A percentile compares a stretch with the other conserved stretches of the same genome.
These are phyloP conservation scores for Stachybotrys elegans DNA, from an alignment of 2,329 filamentous ascomycete genomes.

Conservation along the genomic window DNA sequence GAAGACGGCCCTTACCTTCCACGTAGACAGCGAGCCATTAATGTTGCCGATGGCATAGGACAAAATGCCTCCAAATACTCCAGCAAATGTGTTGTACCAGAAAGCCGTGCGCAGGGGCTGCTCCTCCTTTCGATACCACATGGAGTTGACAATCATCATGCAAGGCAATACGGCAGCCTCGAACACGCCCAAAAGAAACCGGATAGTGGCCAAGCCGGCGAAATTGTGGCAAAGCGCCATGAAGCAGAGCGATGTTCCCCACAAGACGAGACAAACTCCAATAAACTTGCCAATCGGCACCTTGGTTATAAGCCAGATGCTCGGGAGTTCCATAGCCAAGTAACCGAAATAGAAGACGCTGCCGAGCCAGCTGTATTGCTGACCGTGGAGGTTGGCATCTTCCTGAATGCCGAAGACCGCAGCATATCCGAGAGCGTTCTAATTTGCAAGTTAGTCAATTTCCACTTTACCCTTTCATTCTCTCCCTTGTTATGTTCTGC, in stretches of 20 bases:
- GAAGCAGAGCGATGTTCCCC: slow-evolving; percentile 16
- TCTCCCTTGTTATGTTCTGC: too few relatives aligned
- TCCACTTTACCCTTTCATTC: not conserved
- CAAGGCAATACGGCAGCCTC: slow-evolving; percentile 21
- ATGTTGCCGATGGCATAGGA: slow-evolving; percentile 23
- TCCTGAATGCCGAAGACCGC: slow-evolving; percentile 16
- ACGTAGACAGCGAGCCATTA: slow-evolving; percentile 15
- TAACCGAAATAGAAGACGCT: slow-evolving; percentile 39
- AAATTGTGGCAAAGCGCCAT: slow-evolving; percentile 19
- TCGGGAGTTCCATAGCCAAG: slow-evolving; percentile 44
- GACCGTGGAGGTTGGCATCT: slow-evolving; percentile 20
- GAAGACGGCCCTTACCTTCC: slow-evolving; percentile 8
- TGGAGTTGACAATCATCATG: slow-evolving; percentile 22
- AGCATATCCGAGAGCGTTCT: slow-evolving; percentile 8
- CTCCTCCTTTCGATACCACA: slow-evolving; percentile 27
- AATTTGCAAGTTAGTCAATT: too few relatives aligned
- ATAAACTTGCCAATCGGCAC: slow-evolving; percentile 15
- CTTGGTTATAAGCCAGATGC: slow-evolving; percentile 13
- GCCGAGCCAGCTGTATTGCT: slow-evolving; percentile 61
- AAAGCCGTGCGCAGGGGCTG: slow-evolving; percentile 24
- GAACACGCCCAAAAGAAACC: slow-evolving; percentile 23
- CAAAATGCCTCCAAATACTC: slow-evolving; percentile 24
- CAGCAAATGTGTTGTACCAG: slow-evolving; percentile 25
- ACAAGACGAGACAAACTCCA: slow-evolving; percentile 13
- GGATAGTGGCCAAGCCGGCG: slow-evolving; percentile 15